Conservation (phyloP, 164 flowering plant species). For the Macadamia integrifolia region DNA sequence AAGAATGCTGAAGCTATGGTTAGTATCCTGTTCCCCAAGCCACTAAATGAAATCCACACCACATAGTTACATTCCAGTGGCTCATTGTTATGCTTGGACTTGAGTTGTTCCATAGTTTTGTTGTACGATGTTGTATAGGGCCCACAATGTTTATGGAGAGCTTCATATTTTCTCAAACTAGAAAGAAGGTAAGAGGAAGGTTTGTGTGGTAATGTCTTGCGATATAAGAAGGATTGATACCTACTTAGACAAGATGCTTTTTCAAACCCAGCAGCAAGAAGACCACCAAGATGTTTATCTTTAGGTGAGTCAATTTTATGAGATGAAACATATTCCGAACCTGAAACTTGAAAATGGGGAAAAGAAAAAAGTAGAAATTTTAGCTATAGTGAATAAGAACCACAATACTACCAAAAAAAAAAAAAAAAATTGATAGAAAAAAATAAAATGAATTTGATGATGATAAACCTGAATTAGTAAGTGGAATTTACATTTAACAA, state of each 20-base stretch:
- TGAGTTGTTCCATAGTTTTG: conserved; percentile 42
- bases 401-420: background rate
- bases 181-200: conserved; percentile 60
- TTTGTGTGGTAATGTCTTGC: conserved; percentile 30
- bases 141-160: conserved; percentile 67
- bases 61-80: conserved; percentile 52
- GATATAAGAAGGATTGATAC: conserved; percentile 44
- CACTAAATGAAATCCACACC: conserved; percentile 77
- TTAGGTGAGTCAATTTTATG: conserved; percentile 17
- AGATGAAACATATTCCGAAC: conserved; percentile 21
- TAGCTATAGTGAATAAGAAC: background rate
- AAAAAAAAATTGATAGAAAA: background rate
- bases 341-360: conserved; percentile 4
- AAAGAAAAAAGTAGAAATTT: conserved; percentile 5
- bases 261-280: conserved; percentile 51
- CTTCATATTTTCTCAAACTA: conserved; percentile 57
- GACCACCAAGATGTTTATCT: conserved; percentile 55
- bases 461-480: background rate
- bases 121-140: conserved; percentile 62
- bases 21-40: conserved; percentile 74
- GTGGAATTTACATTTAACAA: background rate
- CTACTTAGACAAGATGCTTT: conserved; percentile 72
- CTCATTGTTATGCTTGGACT: conserved; percentile 24
- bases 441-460: background rate
- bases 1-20: conserved; percentile 73